Conservation (phyloP, 2,329 filamentous ascomycete genomes). For the Trichoderma sp. region DNA sequence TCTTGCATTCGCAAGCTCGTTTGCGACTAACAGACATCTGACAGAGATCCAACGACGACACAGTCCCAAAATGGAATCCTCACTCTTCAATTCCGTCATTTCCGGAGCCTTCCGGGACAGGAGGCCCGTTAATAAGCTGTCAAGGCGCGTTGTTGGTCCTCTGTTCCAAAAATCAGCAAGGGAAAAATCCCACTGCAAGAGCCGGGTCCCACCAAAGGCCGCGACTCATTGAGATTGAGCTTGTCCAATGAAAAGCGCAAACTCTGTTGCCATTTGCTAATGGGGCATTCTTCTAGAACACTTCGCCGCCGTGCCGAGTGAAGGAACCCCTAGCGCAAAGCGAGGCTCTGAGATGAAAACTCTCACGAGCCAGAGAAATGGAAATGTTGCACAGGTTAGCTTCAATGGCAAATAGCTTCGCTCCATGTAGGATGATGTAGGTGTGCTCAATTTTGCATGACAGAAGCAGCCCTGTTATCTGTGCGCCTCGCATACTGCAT, state of each 20-base stretch:
- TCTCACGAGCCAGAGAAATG: not conserved
- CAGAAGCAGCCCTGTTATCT: not conserved
- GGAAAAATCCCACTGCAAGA: not conserved
- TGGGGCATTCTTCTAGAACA: constrained; percentile 4
- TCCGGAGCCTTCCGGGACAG: constrained; percentile 13
- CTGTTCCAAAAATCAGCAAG: not conserved
- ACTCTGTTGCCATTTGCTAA: constrained; percentile 14
- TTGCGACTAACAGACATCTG: not conserved
- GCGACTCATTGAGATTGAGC: not conserved
- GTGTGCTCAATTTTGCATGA: not conserved
- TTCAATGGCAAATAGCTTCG: not conserved
- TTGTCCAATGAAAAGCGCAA: not conserved
- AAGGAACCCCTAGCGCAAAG: not conserved
- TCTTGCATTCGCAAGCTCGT: not conserved
- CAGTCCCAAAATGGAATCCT: not conserved
- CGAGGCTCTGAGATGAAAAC: not conserved
- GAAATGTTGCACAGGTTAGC: not conserved
- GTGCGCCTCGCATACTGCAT: not conserved
- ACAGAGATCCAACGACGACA: not conserved
- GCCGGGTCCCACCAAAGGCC: constrained; percentile 5
- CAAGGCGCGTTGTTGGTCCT: not conserved
- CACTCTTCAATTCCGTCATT: not conserved
- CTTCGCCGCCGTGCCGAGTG: not conserved
- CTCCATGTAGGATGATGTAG: constrained; percentile 1
- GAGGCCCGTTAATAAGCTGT: not conserved